A percentile compares a stretch with the other conserved stretches of the same genome.
phyloP scores from a whole-genome alignment of 2,329 filamentous ascomycete species.

The Exserohilum rostratum region DNA sequence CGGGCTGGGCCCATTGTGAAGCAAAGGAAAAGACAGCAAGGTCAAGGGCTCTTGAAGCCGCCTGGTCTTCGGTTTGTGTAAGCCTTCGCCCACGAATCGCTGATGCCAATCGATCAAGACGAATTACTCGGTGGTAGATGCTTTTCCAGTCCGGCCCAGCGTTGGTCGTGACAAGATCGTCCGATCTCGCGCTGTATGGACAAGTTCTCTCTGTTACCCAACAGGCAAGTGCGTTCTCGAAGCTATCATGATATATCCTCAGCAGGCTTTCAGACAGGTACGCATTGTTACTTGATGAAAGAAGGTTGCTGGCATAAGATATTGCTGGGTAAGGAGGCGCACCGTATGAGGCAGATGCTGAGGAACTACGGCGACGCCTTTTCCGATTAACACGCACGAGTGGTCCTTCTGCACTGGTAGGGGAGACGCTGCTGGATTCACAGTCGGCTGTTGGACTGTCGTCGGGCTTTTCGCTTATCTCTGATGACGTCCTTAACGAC shows the following conservation, averaged over 20 bases:
- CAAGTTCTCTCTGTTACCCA: slow-evolving; percentile 62
- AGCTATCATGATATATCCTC: slow-evolving; percentile 60
- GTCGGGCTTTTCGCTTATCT: slow-evolving; percentile 21
- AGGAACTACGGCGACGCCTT: slow-evolving; percentile 32
- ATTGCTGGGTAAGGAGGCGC: slow-evolving; percentile 25
- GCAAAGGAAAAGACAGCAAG: slow-evolving; percentile 60
- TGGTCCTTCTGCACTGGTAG: slow-evolving; percentile 12
- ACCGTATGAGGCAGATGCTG: slow-evolving; percentile 26
- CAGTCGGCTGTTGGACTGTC: slow-evolving; percentile 15
- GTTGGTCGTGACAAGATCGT: slow-evolving; percentile 37
- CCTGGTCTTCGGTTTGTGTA: slow-evolving; percentile 51
- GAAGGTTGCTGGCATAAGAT: slow-evolving; percentile 37
- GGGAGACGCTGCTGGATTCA: neutral
- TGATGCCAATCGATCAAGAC: slow-evolving; percentile 55
- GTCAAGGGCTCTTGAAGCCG: slow-evolving; percentile 55
- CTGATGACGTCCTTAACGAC: slow-evolving; percentile 34
- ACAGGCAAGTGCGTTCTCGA: slow-evolving; percentile 61
- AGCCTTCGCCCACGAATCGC: slow-evolving; percentile 51
- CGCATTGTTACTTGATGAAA: slow-evolving; percentile 44
- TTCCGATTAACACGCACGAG: slow-evolving; percentile 27
- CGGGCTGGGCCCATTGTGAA: slow-evolving; percentile 55
- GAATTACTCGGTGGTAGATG: slow-evolving; percentile 58
- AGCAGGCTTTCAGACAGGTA: slow-evolving; percentile 55
- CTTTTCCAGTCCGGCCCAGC: slow-evolving; percentile 56
- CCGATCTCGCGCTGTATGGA: slow-evolving; percentile 52